Evolutionary conservation across 2,329 filamentous ascomycete genomes (phyloP), one percentile per base, ranked within the genome.

Genomic region (Penicillium sp.): DNA sequence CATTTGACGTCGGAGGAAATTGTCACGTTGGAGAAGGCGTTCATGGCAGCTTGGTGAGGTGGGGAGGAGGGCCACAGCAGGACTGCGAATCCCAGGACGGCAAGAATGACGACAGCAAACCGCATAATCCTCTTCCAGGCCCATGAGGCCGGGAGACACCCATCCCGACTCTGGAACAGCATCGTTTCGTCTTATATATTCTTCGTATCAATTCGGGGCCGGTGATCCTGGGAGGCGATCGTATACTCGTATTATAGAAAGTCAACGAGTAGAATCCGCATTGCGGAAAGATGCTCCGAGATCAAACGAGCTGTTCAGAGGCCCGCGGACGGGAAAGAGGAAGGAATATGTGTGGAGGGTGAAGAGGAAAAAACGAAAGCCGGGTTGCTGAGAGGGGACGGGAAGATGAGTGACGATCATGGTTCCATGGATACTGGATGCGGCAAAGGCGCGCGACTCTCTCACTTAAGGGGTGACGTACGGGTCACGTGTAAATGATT

Each of bases 121-220:
- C 65, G 64, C 29, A 62, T 14, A 8, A 64, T 41, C 44, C 60
- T 65, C 49, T 62, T 66, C 60, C 62, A 61, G 22, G 63, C 55
- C 56, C 59, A 63, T 23, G 64, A 64, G 27, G 58, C 50, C 37
- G 57, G 59, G 20, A 57, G 40, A 27, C 54, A 39, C 37, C 56
- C 53, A 40, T 66, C 60, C 32, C 56, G 54, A 34, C 51, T 31
- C 38, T 59, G 61, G 32, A 57, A 44, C 24, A 63, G 40, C 61
- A 66, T 66, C 32, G 20, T 39, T 41, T 27, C 24, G 42, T 44
- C 13, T 29, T 11, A 16, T 34, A 11, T 29, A 11, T 26, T 39
- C 26, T 37, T 40, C 29, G 13, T 45, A 18, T 39, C 23, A 23
- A 23, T 20, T 29, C 26, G 42, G 11, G 41, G 31, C 26, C 20